These are phyloP conservation scores for Lagerstroemia speciosa DNA, from an alignment of 345 rosid genomes.

Conservation along the genomic window DNA sequence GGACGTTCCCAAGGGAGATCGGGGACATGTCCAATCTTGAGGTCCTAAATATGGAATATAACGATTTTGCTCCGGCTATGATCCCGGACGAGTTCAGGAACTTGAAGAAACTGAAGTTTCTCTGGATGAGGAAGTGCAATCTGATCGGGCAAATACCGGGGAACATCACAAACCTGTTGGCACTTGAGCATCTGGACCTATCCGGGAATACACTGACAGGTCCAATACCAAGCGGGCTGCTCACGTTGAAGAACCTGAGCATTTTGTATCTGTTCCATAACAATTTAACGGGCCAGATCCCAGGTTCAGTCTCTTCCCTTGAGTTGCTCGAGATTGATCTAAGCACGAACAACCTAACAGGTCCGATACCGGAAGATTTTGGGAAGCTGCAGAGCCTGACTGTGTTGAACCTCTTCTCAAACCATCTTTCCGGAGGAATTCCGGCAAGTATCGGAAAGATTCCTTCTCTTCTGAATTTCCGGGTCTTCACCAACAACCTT, in stretches of 20 bases:
- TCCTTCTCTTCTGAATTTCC: constrained; percentile 27
- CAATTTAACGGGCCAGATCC: constrained; percentile 46
- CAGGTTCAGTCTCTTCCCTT: constrained; percentile 29
- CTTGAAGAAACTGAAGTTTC: constrained; percentile 35
- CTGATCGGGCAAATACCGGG: constrained; percentile 58
- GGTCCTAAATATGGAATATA: constrained; percentile 30
- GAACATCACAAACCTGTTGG: constrained; percentile 30
- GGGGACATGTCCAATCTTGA: constrained; percentile 56
- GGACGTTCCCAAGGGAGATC: constrained; percentile 73
- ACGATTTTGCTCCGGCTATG: constrained; percentile 37
- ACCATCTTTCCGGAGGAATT: constrained; percentile 52
- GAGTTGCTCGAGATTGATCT: constrained; percentile 45
- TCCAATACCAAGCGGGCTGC: constrained; percentile 34
- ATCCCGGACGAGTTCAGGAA: constrained; percentile 58
- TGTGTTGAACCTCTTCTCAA: constrained; percentile 26
- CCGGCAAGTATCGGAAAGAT: constrained; percentile 46
- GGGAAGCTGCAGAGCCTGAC: constrained; percentile 47
- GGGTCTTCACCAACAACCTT: constrained; percentile 46
- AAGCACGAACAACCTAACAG: constrained; percentile 41
- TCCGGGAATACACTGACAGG: constrained; percentile 40
- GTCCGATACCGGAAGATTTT: constrained; percentile 46
- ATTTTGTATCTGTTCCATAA: constrained; percentile 32
- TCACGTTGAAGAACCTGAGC: constrained; percentile 46
- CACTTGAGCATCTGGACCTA: constrained; percentile 44
- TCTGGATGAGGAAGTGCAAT: constrained; percentile 44